Conservation (phyloP, 2,329 filamentous ascomycete species). For the Epichloe hybrida region DNA sequence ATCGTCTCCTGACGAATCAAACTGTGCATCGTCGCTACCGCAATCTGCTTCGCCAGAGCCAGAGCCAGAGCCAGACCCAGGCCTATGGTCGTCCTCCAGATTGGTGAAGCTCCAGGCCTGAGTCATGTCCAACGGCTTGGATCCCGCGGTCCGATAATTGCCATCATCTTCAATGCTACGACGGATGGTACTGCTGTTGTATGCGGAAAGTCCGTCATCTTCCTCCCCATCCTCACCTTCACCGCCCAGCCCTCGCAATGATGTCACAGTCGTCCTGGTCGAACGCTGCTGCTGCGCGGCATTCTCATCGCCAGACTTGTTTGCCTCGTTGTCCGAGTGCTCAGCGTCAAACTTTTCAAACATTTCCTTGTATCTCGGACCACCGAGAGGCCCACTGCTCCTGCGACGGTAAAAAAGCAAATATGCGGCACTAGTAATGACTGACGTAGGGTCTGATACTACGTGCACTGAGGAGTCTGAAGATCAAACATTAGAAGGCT, state of each 20-base stretch:
- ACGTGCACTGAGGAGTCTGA: conserved; percentile 62
- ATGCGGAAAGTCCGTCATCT: conserved; percentile 21
- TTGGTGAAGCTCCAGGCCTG: conserved; percentile 35
- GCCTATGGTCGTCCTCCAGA: conserved; percentile 17
- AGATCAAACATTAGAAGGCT: neutral
- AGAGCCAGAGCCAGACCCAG: conserved; percentile 13
- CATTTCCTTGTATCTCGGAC: conserved; percentile 58
- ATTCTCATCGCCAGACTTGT: conserved; percentile 60
- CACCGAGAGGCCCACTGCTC: conserved; percentile 64
- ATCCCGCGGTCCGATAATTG: conserved; percentile 15
- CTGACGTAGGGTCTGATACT: conserved; percentile 42
- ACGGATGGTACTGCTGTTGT: conserved; percentile 20
- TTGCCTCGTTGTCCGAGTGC: conserved; percentile 27
- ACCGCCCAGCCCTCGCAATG: conserved; percentile 13
- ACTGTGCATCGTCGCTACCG: conserved; percentile 30
- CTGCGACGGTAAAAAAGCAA: conserved; percentile 91
- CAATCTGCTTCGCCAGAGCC: conserved; percentile 22
- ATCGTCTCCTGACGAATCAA: conserved; percentile 26
- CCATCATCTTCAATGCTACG: conserved; percentile 33
- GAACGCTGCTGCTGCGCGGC: conserved; percentile 29
- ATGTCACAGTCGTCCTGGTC: conserved; percentile 24
- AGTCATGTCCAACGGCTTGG: conserved; percentile 19
- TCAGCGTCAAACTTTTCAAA: conserved; percentile 48
- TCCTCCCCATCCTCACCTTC: conserved; percentile 15
- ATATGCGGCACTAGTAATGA: conserved; percentile 71